Conservation (phyloP, 2,329 filamentous ascomycete species). For the Botrytis cinerea region DNA sequence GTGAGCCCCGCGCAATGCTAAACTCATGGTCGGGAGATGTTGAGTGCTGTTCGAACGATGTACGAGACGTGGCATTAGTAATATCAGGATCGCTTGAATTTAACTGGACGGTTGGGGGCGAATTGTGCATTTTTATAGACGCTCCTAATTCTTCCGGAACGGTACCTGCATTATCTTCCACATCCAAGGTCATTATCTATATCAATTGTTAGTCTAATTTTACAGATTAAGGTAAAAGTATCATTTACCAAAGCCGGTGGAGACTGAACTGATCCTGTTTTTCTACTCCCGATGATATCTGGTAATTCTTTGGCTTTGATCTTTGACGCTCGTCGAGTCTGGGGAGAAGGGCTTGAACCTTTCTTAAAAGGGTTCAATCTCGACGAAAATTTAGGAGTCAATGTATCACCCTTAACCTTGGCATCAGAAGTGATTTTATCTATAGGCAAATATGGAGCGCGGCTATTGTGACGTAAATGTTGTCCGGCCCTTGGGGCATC, state of each 20-base stretch:
- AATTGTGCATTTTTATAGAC: neutral
- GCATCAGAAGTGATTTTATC: neutral
- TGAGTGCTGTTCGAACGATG: neutral
- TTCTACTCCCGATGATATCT: neutral
- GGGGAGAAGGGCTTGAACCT: neutral
- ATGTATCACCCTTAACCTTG: neutral
- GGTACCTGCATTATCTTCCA: neutral
- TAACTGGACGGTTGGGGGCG: neutral
- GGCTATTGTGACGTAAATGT: constrained; percentile 11
- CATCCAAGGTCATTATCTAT: neutral
- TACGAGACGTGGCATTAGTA: neutral
- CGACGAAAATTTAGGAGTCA: neutral
- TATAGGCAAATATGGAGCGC: constrained; percentile 13
- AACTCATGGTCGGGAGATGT: neutral
- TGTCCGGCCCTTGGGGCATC: neutral
- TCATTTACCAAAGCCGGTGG: neutral
- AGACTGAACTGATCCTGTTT: neutral
- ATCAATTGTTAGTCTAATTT: neutral
- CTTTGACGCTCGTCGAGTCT: neutral
- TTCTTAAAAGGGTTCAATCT: neutral
- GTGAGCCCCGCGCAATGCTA: neutral
- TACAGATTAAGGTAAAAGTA: neutral
- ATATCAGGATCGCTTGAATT: neutral
- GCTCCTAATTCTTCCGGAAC: neutral
- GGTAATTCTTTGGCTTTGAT: no score